Base-by-base conservation (phyloP, 345 rosid species). In the Gynandropsis gynandra region DNA sequence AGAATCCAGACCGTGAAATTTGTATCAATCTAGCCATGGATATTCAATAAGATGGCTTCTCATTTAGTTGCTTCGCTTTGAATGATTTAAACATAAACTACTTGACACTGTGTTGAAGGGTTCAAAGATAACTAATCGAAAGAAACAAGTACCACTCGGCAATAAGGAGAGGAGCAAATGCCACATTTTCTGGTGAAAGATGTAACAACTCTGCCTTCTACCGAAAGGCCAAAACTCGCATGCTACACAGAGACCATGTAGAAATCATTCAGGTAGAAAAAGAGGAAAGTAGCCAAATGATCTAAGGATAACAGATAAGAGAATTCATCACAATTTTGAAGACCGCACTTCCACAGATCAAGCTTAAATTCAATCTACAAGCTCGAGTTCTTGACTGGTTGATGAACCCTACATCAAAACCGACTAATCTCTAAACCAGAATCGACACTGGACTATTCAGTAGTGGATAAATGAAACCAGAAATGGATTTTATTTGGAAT, bases 181-280 rank as follows among this genome's bases (percentile, higher is more conserved):
- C 78, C 64, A 53, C 97, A 86, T 61, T 72, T 83, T 56, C 84
- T 65, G 32, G 80, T 48, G 51, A 89, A 76, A 60, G 78, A 65
- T 2, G 94, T 72, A 8, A 53, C 4, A 63, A 86, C 75, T 66
- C 70, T 89, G 71, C 97, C 97, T 50, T 81, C 86, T 42, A 89
- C 76, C 0, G 95, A 86, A 39, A 86, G 74, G 0, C 97, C 97
- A 50, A 89, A 86, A 75, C 95, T 74, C 9, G 95, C 97, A 67
- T 89, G 97, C 95, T 89, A 70, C 1, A 33, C 4, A 20, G 52
- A 56, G 33, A 34, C 56, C 0, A 14, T 29, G 10, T 47, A 32
- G 21, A 36, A 17, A 11, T 5, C 29, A 5, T 2, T 2, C 29
- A 5, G 29, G 21, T 56, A 27, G 34, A 57, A 34, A 46, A 24